Conservation (phyloP, 352 stramenopile genomes). For the Phytophthora ohioensis region DNA sequence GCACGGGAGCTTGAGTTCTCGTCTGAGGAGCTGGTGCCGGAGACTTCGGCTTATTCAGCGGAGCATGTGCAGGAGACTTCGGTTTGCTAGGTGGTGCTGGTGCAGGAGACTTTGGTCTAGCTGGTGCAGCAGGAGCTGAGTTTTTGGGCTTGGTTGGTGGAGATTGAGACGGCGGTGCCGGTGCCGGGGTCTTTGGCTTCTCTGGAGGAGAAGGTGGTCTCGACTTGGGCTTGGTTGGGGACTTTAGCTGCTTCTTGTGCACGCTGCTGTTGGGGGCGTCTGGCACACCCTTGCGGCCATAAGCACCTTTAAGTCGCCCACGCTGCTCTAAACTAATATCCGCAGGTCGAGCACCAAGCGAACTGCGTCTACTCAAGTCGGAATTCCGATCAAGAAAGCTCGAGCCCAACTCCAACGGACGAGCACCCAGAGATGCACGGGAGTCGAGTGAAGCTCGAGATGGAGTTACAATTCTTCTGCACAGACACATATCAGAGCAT, state of each 20-base stretch:
- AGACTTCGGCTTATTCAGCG: conserved; percentile 17
- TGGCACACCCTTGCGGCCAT: conserved; percentile 36
- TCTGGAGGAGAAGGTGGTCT: conserved; percentile 18
- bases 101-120: conserved; percentile 13
- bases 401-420: conserved; percentile 31
- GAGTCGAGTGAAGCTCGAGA: conserved; percentile 40
- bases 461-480: conserved; percentile 35
- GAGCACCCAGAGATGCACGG: conserved; percentile 24
- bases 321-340: conserved; percentile 30
- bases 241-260: conserved; percentile 27
- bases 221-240: conserved; percentile 19
- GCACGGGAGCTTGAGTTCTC: conserved; percentile 14
- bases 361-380: conserved; percentile 30
- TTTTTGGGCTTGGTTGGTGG: conserved; percentile 15
- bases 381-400: conserved; percentile 25
- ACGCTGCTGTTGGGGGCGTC: conserved; percentile 19
- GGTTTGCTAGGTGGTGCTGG: conserved; percentile 21
- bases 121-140: conserved; percentile 8
- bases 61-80: conserved; percentile 15
- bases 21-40: conserved; percentile 8
- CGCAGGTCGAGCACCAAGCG: conserved; percentile 25
- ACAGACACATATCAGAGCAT: conserved; percentile 43
- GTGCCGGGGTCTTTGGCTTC: conserved; percentile 25
- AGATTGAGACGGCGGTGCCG: conserved; percentile 12
- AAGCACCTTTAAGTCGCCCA: conserved; percentile 25